Evolutionary conservation across 2,329 filamentous ascomycete genomes (phyloP).

Genomic region (Pleomassaria siparia): DNA sequence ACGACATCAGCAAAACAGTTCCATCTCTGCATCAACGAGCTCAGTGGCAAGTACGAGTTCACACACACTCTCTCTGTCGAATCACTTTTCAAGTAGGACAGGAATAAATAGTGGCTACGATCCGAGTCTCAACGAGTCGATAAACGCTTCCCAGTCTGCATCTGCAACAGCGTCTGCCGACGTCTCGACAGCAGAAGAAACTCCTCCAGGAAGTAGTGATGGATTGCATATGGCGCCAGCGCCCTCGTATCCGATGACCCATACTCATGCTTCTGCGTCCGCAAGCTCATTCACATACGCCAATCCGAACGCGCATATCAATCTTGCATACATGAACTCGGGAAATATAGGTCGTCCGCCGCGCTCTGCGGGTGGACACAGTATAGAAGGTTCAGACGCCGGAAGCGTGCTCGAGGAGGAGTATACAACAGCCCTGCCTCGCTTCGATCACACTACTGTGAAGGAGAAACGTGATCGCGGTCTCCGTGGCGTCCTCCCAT

Average conservation of each 20-base stretch:
- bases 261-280: conserved; percentile 26
- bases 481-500: conserved; percentile 41
- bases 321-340: conserved; percentile 21
- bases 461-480: conserved; percentile 44
- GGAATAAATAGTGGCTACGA: conserved; percentile 20
- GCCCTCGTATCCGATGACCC: conserved; percentile 24
- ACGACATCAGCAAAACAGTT: conserved; percentile 34
- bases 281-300: conserved; percentile 24
- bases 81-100: conserved; percentile 24
- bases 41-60: conserved; percentile 32
- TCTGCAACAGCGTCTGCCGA: conserved; percentile 31
- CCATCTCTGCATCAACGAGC: conserved; percentile 36
- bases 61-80: conserved; percentile 23
- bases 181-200: conserved; percentile 37
- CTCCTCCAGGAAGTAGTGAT: conserved; percentile 40
- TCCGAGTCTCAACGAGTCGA: conserved; percentile 26
- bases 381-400: conserved; percentile 37
- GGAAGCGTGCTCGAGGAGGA: conserved; percentile 42
- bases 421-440: conserved; percentile 40
- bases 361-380: conserved; percentile 26
- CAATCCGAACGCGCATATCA: conserved; percentile 31
- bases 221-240: conserved; percentile 37
- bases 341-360: conserved; percentile 25
- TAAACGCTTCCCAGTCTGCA: conserved; percentile 29
- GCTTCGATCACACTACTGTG: conserved; percentile 38